Evolutionary conservation across 805 yeast genomes (phyloP).

Genomic region (Komagataella mondaviorum): DNA sequence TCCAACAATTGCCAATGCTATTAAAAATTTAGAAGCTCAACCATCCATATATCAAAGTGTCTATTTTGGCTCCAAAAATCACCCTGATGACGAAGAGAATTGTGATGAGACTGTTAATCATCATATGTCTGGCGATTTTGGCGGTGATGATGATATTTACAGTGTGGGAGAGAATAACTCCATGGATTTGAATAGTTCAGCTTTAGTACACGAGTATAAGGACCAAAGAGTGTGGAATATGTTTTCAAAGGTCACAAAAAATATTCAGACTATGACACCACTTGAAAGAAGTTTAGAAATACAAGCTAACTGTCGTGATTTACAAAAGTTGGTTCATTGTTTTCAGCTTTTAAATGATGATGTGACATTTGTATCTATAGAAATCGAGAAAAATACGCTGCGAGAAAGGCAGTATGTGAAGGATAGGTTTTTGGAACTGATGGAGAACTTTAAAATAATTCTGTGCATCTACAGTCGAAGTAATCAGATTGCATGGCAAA

Average conservation of each 20-base stretch:
- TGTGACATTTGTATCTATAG: conserved; percentile 26
- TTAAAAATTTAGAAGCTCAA: conserved; percentile 10
- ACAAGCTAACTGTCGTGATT: conserved; percentile 17
- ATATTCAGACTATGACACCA: conserved; percentile 8
- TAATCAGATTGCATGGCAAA: background rate
- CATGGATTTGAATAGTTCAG: background rate
- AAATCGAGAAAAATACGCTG: conserved; percentile 25
- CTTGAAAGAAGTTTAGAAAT: conserved; percentile 9
- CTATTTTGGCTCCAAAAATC: background rate
- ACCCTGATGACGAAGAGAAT: background rate
- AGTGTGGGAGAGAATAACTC: conserved; percentile 4
- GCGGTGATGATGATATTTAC: background rate
- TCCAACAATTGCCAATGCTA: conserved; percentile 19
- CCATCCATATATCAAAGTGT: background rate
- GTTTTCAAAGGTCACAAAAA: conserved; percentile 6
- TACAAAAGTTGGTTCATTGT: conserved; percentile 32
- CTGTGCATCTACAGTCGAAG: conserved; percentile 2
- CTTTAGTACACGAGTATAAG: background rate
- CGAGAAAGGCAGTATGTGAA: conserved; percentile 22
- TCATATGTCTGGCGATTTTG: background rate
- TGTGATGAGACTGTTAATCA: background rate
- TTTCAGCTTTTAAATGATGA: conserved; percentile 28
- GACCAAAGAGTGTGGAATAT: conserved; percentile 1
- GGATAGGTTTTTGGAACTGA: conserved; percentile 22
- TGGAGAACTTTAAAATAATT: conserved; percentile 21